Percentiles rank a stretch among this genome's conserved stretches.
Evolutionary conservation across 139 green algal genomes (phyloP).

Genomic region (Haematococcus lacustris): DNA sequence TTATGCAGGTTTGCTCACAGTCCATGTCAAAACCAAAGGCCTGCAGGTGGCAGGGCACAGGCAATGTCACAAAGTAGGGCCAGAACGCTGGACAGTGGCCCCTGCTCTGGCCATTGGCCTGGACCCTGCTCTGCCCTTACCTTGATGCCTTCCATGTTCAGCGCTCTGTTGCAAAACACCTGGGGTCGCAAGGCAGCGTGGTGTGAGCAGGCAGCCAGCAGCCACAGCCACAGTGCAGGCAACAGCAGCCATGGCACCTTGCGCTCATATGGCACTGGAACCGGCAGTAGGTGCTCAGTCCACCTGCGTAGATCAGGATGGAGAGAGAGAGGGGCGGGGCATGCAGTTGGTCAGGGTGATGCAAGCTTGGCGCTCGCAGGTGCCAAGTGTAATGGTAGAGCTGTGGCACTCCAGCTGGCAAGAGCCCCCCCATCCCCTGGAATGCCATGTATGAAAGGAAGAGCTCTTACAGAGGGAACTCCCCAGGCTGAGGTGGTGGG

Average conservation of each 20-base stretch:
- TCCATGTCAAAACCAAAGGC: too few relatives aligned
- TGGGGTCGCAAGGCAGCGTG: background rate
- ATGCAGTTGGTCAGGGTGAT: constrained; percentile 7
- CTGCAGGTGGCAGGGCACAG: too few relatives aligned
- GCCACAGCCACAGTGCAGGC: background rate
- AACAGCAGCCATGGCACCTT: background rate
- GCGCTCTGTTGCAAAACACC: constrained; percentile 93
- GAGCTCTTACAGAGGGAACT: constrained; percentile 19
- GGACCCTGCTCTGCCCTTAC: constrained; percentile 26
- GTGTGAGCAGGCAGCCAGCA: background rate
- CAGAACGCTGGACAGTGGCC: too few relatives aligned
- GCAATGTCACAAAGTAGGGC: too few relatives aligned
- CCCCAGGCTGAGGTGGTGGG: constrained; percentile 13
- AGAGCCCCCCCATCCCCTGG: too few relatives aligned
- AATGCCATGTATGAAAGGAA: too few relatives aligned
- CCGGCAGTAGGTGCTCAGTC: background rate
- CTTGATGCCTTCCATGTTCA: constrained; percentile 87
- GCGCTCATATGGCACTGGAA: background rate
- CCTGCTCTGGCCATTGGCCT: too few relatives aligned
- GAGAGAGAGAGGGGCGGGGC: constrained; percentile 5
- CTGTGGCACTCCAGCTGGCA: too few relatives aligned
- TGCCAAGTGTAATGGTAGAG: too few relatives aligned
- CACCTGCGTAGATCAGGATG: constrained; percentile 12
- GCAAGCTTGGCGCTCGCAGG: too few relatives aligned
- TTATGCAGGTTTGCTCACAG: too few relatives aligned